Evolutionary conservation across 192 early-diverging fungal genomes (phyloP), one percentile per base, ranked within the genome.

Genomic region (Obelidium mucronatum): DNA sequence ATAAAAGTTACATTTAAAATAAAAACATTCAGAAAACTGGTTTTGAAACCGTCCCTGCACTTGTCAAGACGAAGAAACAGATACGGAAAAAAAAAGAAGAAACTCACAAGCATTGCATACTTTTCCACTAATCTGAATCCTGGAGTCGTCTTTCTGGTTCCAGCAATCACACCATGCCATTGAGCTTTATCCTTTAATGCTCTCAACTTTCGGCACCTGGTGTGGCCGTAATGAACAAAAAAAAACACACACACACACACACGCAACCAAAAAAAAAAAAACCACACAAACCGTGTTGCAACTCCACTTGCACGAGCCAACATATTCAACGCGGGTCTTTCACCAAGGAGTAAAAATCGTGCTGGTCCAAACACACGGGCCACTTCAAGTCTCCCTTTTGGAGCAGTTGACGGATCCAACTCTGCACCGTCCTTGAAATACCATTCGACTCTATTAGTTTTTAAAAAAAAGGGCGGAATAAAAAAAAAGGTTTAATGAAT

Each of bases 81-180:
- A 1, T 8, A 24, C 31, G n/a, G 24, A 13, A 30, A 34, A 19
- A 34, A 33, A 55, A 59, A 63, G 62, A 74, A 17, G 11, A 1
- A 48, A 54, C 55, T 60, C 34, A 74, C 72, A 28, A 96, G 83
- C 89, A 97, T 96, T 33, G 94, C 97, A 80, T 99, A 99, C 77
- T 99, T 99, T 79, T 99, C 97, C 1, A 99, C 93, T 53, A 97
- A 79, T 44, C 97, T 90, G 89, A 99, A 99, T 2, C 97, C 96
- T 34, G 97, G 97, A 1, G 97, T 99, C 22, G 96, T 99, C 82
- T 99, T 99, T 78, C 97, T 90, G 3, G 97, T 99, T 1, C 94
- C 97, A 8, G 97, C 95, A 78, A 99, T 90, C 1, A 95, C 84
- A 37, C 97, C 97, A 26, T 86, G 79, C 85, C 93, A 99, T 0